These are phyloP conservation scores for Pterocarpus santalinus DNA, from an alignment of 306 rosid genomes.

Conservation along the genomic window DNA sequence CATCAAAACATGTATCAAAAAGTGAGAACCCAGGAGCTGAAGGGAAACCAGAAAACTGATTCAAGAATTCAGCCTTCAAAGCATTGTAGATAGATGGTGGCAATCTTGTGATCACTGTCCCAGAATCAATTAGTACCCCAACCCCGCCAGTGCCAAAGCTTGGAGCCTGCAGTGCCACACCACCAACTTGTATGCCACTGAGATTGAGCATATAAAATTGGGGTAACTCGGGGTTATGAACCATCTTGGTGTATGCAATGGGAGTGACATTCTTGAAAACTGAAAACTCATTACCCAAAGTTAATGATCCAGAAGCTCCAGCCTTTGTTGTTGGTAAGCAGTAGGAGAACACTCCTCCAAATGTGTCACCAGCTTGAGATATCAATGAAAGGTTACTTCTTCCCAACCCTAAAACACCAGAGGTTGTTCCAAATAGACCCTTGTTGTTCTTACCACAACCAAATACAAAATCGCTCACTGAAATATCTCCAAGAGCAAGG, in stretches of 20 bases:
- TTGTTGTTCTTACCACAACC: constrained; percentile 86
- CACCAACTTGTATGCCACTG: constrained; percentile 73
- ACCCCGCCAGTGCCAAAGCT: constrained; percentile 54
- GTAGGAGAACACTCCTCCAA: constrained; percentile 87
- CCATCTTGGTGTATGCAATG: constrained; percentile 76
- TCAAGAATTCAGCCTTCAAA: constrained; percentile 71
- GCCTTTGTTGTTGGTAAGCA: constrained; percentile 74
- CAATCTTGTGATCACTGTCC: constrained; percentile 83
- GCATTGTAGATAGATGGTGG: constrained; percentile 74
- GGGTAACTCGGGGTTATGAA: constrained; percentile 65
- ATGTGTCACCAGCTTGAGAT: constrained; percentile 67
- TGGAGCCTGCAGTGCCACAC: constrained; percentile 52
- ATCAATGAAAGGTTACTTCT: constrained; percentile 76
- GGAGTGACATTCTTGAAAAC: constrained; percentile 70
- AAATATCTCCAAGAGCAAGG: constrained; percentile 62
- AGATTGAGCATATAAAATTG: constrained; percentile 76
- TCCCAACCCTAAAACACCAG: constrained; percentile 86
- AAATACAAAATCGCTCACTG: constrained; percentile 59
- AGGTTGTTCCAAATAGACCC: constrained; percentile 85
- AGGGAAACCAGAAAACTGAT: constrained; percentile 72
- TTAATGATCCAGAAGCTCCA: constrained; percentile 78
- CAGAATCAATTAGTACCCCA: constrained; percentile 77
- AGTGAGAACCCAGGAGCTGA: constrained; percentile 70
- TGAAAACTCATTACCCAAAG: constrained; percentile 72
- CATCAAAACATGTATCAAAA: constrained; percentile 82